phyloP scores from a whole-genome alignment of 2,329 filamentous ascomycete genomes.

The Alternaria sp. region DNA sequence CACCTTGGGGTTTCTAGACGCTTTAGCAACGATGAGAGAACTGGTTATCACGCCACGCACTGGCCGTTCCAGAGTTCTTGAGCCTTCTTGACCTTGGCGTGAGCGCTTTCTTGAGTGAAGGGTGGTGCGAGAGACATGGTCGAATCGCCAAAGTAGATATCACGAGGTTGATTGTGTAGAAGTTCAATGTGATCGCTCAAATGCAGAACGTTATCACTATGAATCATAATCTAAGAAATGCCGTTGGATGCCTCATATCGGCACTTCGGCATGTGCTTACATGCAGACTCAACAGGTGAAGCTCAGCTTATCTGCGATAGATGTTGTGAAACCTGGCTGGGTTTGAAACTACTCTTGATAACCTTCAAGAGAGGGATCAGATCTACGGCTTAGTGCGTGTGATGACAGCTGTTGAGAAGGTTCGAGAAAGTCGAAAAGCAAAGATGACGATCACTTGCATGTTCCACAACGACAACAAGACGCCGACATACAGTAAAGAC shows the following conservation, averaged over 20 bases:
- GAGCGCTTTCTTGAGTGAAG: constrained; percentile 75
- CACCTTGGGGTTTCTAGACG: constrained; percentile 64
- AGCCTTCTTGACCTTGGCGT: constrained; percentile 79
- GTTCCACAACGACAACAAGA: background rate
- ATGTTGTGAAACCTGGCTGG: background rate
- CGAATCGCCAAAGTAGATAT: background rate
- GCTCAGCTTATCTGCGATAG: background rate
- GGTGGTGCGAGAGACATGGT: constrained; percentile 65
- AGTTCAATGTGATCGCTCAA: background rate
- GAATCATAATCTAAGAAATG: background rate
- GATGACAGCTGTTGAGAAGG: background rate
- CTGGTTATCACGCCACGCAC: constrained; percentile 51
- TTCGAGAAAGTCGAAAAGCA: background rate
- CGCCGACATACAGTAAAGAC: background rate
- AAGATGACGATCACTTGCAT: background rate
- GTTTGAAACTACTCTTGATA: background rate
- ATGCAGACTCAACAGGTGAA: background rate
- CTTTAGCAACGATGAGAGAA: constrained; percentile 7
- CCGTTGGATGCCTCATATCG: constrained; percentile 1
- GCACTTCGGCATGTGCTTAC: constrained; percentile 11
- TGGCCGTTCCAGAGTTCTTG: constrained; percentile 83
- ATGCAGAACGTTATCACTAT: background rate
- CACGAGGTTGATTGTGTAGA: background rate
- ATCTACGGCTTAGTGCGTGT: background rate
- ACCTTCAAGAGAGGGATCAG: background rate